phyloP scores from a whole-genome alignment of 805 yeast genomes.

The Yarrowia sp. region DNA sequence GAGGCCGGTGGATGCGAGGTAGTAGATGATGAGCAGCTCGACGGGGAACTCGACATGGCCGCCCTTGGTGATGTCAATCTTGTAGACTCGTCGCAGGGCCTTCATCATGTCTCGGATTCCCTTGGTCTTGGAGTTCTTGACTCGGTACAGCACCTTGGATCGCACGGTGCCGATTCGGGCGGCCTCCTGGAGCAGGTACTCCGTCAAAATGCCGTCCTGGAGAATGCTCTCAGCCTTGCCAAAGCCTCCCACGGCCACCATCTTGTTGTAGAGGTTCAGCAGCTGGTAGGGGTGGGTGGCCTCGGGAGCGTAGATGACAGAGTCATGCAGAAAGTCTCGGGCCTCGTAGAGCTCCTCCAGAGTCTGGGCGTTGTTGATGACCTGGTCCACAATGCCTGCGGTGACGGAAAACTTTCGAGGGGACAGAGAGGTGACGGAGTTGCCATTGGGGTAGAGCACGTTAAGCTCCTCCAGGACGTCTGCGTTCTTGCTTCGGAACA shows the following conservation, averaged over 20 bases:
- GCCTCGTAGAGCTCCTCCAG: conserved; percentile 1
- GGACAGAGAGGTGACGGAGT: conserved; percentile 7
- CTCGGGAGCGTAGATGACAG: conserved; percentile 28
- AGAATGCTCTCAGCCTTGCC: conserved; percentile 15
- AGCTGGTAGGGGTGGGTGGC: conserved; percentile 16
- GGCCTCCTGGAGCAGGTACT: conserved; percentile 8
- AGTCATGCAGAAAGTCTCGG: conserved; percentile 2
- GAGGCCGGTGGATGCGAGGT: conserved; percentile 16
- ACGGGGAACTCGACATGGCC: conserved; percentile 39
- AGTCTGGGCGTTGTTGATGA: conserved; percentile 5
- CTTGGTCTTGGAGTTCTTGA: neutral
- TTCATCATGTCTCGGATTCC: conserved; percentile 10
- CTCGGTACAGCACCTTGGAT: conserved; percentile 14
- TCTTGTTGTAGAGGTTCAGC: conserved; percentile 15
- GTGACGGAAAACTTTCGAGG: conserved; percentile 16
- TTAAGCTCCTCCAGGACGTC: conserved; percentile 35
- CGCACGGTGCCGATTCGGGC: conserved; percentile 30
- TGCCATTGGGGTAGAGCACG: conserved; percentile 22
- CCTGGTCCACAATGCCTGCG: neutral
- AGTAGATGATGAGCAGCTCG: conserved; percentile 21
- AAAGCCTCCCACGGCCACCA: conserved; percentile 1
- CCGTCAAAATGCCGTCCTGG: neutral
- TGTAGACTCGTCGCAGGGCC: conserved; percentile 7
- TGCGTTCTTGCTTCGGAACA: conserved; percentile 23
- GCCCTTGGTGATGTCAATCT: conserved; percentile 13